These are phyloP conservation scores for Conringia planisiliqua DNA, from an alignment of 345 rosid species.

Conservation along the genomic window DNA sequence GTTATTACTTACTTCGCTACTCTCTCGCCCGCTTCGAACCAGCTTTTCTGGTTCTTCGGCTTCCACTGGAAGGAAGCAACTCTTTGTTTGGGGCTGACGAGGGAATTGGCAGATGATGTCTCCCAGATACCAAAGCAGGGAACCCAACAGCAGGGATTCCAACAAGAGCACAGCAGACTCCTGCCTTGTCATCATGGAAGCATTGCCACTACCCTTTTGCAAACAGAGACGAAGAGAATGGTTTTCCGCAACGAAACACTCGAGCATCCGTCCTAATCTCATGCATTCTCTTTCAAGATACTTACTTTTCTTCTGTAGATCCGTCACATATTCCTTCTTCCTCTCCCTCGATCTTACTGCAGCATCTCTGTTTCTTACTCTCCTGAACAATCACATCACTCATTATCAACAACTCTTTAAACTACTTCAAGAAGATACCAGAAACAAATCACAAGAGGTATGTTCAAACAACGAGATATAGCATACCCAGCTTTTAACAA, in stretches of 20 bases:
- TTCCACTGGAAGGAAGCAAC: slow-evolving; percentile 34
- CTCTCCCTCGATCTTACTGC: slow-evolving; percentile 87
- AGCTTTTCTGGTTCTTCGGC: slow-evolving; percentile 38
- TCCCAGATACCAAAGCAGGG: slow-evolving; percentile 97
- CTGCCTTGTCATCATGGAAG: slow-evolving; percentile 76
- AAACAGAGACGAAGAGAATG: slow-evolving; percentile 62
- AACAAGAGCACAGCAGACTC: slow-evolving; percentile 99
- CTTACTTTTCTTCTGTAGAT: slow-evolving; percentile 78
- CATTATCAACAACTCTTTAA: not conserved
- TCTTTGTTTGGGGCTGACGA: slow-evolving; percentile 35
- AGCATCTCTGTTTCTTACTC: slow-evolving; percentile 83
- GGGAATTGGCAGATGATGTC: slow-evolving; percentile 69
- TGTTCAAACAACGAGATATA: not conserved
- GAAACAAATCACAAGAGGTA: not conserved
- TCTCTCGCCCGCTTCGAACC: slow-evolving; percentile 60
- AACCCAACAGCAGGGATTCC: slow-evolving; percentile 99
- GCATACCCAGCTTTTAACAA: not conserved
- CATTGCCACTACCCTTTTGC: slow-evolving; percentile 51
- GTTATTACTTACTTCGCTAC: slow-evolving; percentile 12
- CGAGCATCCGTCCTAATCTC: slow-evolving; percentile 75
- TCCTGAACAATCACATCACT: slow-evolving; percentile 45
- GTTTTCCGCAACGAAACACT: slow-evolving; percentile 70
- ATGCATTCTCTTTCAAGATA: slow-evolving; percentile 78
- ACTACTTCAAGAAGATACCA: not conserved
- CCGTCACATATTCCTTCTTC: slow-evolving; percentile 67